Evolutionary conservation across 2,329 filamentous ascomycete genomes (phyloP).

Genomic region (Didymosphaeria variabile): DNA sequence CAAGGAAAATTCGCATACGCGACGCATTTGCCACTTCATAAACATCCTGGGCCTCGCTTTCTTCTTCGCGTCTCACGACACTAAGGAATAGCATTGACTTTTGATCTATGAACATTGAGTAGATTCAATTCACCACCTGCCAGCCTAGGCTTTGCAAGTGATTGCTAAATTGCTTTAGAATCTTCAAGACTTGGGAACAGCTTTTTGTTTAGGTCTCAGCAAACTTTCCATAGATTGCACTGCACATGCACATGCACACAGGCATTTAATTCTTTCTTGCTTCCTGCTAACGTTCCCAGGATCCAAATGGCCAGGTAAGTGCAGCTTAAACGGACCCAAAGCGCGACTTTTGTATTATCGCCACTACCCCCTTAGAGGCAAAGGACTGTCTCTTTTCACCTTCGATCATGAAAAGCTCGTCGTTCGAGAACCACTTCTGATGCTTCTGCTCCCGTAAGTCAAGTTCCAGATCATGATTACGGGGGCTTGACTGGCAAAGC

Average conservation of each 20-base stretch:
- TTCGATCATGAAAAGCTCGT: not conserved
- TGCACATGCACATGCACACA: slow-evolving; percentile 4
- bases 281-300: not conserved
- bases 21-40: not conserved
- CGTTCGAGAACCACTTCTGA: not conserved
- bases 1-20: not conserved
- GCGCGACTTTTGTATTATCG: not conserved
- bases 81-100: not conserved
- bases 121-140: not conserved
- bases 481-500: not conserved
- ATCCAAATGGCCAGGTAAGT: not conserved
- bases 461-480: not conserved
- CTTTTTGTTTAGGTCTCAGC: no score
- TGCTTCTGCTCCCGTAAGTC: not conserved
- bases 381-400: not conserved
- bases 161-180: no score
- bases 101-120: not conserved
- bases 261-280: not conserved
- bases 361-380: not conserved
- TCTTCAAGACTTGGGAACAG: not conserved
- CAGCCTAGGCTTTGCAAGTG: no score
- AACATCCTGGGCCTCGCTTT: not conserved
- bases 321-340: no score
- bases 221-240: not conserved
- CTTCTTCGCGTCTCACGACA: not conserved